phyloP scores from a whole-genome alignment of 805 yeast genomes.

The Saccharomyces mikatae region DNA sequence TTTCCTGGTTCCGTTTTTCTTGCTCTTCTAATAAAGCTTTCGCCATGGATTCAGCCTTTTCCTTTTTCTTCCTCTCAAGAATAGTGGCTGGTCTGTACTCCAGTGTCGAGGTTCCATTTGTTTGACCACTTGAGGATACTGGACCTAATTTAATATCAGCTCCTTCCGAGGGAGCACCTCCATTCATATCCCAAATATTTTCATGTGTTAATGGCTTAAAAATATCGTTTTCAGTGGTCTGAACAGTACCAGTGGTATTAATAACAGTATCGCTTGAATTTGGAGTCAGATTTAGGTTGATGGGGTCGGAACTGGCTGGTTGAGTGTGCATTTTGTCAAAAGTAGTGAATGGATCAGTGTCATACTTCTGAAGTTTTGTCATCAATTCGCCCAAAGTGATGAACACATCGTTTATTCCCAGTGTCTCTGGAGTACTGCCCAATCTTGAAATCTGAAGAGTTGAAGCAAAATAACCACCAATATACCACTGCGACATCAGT shows the following conservation, averaged over 20 bases:
- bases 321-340: background rate
- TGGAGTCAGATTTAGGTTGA: background rate
- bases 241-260: slow-evolving; percentile 1
- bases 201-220: slow-evolving; percentile 3
- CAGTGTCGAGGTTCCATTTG: background rate
- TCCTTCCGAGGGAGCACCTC: slow-evolving; percentile 7
- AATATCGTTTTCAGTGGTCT: background rate
- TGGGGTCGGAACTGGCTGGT: background rate
- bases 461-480: slow-evolving; percentile 51
- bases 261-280: background rate
- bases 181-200: slow-evolving; percentile 2
- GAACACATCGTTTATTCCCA: slow-evolving; percentile 21
- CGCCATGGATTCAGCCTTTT: slow-evolving; percentile 21
- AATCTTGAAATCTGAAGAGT: slow-evolving; percentile 51
- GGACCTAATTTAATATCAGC: slow-evolving; percentile 7
- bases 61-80: slow-evolving; percentile 5
- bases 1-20: slow-evolving; percentile 9
- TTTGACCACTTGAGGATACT: background rate
- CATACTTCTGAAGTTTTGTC: slow-evolving; percentile 1
- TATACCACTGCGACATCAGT: slow-evolving; percentile 75
- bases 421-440: slow-evolving; percentile 20
- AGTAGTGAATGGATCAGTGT: background rate
- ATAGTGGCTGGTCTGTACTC: background rate
- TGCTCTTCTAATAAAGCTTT: slow-evolving; percentile 13
- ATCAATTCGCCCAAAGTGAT: slow-evolving; percentile 22